Conservation (phyloP, 1,284 basidiomycete genomes). For the Crepidotus sp. region DNA sequence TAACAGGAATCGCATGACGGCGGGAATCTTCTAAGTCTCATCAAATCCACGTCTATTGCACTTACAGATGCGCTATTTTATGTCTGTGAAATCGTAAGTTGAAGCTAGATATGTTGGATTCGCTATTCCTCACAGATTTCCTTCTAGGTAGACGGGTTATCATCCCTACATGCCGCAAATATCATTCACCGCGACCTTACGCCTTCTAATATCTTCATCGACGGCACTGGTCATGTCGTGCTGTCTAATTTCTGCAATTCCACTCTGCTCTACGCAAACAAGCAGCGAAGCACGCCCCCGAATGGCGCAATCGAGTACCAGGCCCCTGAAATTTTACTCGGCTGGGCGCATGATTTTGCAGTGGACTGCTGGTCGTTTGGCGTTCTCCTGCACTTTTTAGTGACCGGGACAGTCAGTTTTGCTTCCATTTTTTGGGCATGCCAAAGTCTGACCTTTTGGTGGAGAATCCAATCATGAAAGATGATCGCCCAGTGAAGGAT, state of each 20-base stretch:
- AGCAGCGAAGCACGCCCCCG: conserved; percentile 16
- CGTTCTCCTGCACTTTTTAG: conserved; percentile 65
- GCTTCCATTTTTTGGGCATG: background rate
- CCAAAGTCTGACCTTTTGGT: background rate
- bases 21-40: conserved; percentile 6
- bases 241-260: conserved; percentile 54
- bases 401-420: conserved; percentile 43
- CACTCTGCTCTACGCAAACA: conserved; percentile 28
- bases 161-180: conserved; percentile 12
- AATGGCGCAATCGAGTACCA: conserved; percentile 39
- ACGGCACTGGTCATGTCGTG: conserved; percentile 55
- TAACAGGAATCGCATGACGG: conserved; percentile 9
- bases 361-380: conserved; percentile 85
- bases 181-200: conserved; percentile 17
- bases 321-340: conserved; percentile 65
- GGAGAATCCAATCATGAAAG: conserved; percentile 32
- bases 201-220: conserved; percentile 47
- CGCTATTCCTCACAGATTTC: no score
- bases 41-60: conserved; percentile 1
- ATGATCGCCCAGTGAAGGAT: conserved; percentile 17
- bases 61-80: conserved; percentile 10
- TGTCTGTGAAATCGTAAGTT: conserved; percentile 13
- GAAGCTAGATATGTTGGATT: background rate
- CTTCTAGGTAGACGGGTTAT: conserved; percentile 11
- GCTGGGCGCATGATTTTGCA: conserved; percentile 61